Evolutionary conservation across 371 early-diverging fungal genomes (phyloP).

Genomic region (Mortierella sp.): DNA sequence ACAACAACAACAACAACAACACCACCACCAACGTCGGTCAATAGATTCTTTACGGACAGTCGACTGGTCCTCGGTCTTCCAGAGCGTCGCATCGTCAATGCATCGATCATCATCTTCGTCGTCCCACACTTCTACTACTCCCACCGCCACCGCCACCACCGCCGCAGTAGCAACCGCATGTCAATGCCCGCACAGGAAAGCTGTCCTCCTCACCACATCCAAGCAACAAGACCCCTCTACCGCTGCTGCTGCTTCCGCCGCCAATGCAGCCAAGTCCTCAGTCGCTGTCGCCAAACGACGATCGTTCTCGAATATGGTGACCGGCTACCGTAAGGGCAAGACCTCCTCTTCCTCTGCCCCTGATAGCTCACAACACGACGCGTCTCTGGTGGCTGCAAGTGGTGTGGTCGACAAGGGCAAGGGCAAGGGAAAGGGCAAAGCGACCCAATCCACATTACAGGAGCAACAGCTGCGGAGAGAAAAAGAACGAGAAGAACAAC

Average conservation of each 20-base stretch:
- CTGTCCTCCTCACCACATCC: constrained; percentile 4
- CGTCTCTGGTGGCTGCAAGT: background rate
- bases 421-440: background rate
- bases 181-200: background rate
- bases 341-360: background rate
- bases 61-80: constrained; percentile 8
- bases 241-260: background rate
- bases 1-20: background rate
- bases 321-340: background rate
- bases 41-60: constrained; percentile 7
- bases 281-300: background rate
- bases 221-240: background rate
- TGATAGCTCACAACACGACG: no score
- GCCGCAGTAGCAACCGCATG: background rate
- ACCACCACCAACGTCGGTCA: background rate
- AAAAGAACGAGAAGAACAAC: background rate
- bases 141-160: background rate
- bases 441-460: background rate
- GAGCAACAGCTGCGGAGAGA: background rate
- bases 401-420: background rate
- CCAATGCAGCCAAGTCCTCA: background rate
- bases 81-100: background rate
- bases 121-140: background rate
- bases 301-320: background rate
- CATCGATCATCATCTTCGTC: background rate